phyloP scores from a whole-genome alignment of 2,329 filamentous ascomycete species.

The Trichoderma sp. region DNA sequence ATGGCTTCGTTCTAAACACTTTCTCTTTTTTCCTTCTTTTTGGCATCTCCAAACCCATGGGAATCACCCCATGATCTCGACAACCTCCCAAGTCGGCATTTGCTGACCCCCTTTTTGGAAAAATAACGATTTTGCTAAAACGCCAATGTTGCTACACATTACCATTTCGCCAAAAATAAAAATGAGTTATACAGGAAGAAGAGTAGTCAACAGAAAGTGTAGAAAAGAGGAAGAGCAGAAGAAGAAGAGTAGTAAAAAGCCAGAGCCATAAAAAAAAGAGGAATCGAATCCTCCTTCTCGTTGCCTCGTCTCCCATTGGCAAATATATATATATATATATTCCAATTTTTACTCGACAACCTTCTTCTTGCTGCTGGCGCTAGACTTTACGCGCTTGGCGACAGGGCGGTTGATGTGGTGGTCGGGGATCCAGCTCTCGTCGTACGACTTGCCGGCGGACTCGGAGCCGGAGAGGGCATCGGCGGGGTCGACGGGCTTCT shows the following conservation, averaged over 20 bases:
- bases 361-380: conserved; percentile 48
- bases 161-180: neutral
- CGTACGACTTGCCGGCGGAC: conserved; percentile 74
- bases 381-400: conserved; percentile 66
- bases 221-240: neutral
- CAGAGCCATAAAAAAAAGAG: neutral
- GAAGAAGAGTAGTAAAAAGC: neutral
- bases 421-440: conserved; percentile 91
- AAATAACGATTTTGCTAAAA: neutral
- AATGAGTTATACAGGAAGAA: neutral
- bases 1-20: neutral
- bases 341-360: conserved; percentile 34
- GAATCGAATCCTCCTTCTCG: neutral
- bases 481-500: conserved; percentile 59
- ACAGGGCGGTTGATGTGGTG: conserved; percentile 86
- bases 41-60: neutral
- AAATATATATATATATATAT: too few relatives aligned
- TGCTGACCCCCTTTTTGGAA: neutral
- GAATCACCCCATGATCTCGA: neutral
- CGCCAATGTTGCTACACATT: conserved; percentile 13
- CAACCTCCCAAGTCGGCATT: neutral
- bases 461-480: conserved; percentile 69
- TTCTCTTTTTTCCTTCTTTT: neutral
- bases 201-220: neutral
- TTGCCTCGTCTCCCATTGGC: neutral